Evolutionary conservation across 148 eudicot genomes (phyloP).

Genomic region (Heliosperma pusillum): DNA sequence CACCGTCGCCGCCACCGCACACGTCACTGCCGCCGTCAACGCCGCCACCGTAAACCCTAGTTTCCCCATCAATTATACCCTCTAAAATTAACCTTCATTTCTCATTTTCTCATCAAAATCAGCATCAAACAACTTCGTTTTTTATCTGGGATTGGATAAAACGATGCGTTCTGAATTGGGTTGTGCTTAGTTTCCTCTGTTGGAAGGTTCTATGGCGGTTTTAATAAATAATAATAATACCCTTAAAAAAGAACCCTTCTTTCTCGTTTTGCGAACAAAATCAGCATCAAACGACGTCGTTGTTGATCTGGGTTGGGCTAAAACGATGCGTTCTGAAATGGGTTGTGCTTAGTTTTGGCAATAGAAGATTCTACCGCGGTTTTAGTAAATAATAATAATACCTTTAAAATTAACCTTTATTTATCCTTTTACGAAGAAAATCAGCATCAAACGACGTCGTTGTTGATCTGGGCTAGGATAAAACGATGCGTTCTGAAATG

Average conservation of each 20-base stretch:
- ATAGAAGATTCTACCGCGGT: no score
- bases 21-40: constrained; percentile 61
- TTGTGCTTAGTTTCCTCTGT: neutral
- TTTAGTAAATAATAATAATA: neutral
- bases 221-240: neutral
- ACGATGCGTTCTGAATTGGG: neutral
- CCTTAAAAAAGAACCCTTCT: neutral
- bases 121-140: neutral
- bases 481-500: constrained; percentile 10
- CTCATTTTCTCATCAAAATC: neutral
- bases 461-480: no score
- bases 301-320: constrained; percentile 19
- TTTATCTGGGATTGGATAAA: neutral
- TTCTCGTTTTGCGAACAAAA: constrained; percentile 10
- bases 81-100: neutral
- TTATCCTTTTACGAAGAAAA: no score
- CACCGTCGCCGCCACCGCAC: constrained; percentile 64
- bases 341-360: no score
- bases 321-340: constrained; percentile 13
- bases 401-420: neutral
- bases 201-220: neutral
- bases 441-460: no score
- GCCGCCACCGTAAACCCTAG: constrained; percentile 55
- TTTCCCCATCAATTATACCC: constrained; percentile 46
- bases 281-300: constrained; percentile 13